These are phyloP conservation scores for Colletotrichum destructivum DNA, from an alignment of 2,329 filamentous ascomycete genomes.

Conservation along the genomic window DNA sequence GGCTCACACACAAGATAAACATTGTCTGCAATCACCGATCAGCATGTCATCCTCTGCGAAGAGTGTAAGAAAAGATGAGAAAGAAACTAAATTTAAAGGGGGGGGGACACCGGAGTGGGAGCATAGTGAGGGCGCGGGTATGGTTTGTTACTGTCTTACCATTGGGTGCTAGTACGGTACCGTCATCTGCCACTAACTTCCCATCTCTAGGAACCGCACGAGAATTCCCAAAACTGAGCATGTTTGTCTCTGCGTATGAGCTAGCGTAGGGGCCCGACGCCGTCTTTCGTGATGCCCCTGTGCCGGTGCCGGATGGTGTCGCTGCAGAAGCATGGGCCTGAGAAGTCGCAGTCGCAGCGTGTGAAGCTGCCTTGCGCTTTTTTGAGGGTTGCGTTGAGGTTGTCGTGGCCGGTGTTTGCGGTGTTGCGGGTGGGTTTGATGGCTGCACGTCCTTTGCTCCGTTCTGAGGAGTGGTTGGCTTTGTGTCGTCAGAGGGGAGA, in stretches of 20 bases:
- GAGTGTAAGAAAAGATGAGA: conserved; percentile 4
- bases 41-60: conserved; percentile 41
- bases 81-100: background rate
- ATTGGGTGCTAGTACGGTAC: conserved; percentile 85
- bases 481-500: conserved; percentile 57
- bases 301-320: conserved; percentile 48
- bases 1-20: conserved; percentile 98
- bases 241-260: conserved; percentile 79
- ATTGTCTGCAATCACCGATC: conserved; percentile 68
- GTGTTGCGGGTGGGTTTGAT: conserved; percentile 43
- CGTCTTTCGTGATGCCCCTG: conserved; percentile 54
- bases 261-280: conserved; percentile 50
- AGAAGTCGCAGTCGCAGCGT: conserved; percentile 36
- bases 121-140: conserved; percentile 29
- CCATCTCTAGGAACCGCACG: conserved; percentile 80
- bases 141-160: conserved; percentile 71
- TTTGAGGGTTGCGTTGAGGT: conserved; percentile 71
- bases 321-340: conserved; percentile 43
- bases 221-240: conserved; percentile 88
- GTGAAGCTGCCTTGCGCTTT: conserved; percentile 84
- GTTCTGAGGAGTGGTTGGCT: conserved; percentile 53
- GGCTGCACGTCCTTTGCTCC: conserved; percentile 55
- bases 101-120: background rate
- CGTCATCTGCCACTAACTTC: conserved; percentile 90
- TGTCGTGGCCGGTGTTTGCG: conserved; percentile 65